These are phyloP conservation scores for Solioccasus polychromus DNA, from an alignment of 768 basidiomycete genomes.

Conservation along the genomic window DNA sequence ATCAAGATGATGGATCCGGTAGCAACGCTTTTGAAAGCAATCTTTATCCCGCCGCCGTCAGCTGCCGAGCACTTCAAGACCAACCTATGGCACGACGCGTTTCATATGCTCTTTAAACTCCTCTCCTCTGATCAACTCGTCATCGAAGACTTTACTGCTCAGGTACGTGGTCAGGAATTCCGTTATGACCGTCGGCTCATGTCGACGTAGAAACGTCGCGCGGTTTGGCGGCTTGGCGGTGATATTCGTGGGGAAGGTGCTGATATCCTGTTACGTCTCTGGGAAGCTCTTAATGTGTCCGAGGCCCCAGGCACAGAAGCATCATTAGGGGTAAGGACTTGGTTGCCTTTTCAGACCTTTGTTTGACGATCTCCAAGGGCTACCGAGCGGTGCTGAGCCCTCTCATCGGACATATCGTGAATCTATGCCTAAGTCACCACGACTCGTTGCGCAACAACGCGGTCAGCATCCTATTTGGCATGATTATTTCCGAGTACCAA, in stretches of 20 bases:
- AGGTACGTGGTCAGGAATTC: constrained; percentile 46
- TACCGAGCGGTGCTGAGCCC: constrained; percentile 82
- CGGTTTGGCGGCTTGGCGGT: constrained; percentile 94
- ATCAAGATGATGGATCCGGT: constrained; percentile 87
- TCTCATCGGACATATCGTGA: constrained; percentile 86
- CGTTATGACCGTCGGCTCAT: constrained; percentile 5
- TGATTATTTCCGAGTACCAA: constrained; percentile 92
- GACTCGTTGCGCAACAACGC: constrained; percentile 88
- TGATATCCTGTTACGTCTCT: constrained; percentile 69
- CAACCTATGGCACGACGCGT: constrained; percentile 75
- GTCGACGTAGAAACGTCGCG: constrained; percentile 74
- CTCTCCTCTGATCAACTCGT: constrained; percentile 88
- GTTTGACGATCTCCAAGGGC: constrained; percentile 44
- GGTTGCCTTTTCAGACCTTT: neutral
- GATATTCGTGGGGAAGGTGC: constrained; percentile 94
- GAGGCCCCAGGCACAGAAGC: constrained; percentile 49
- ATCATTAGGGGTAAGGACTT: constrained; percentile 62
- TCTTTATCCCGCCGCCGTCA: constrained; percentile 75
- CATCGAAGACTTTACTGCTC: constrained; percentile 93
- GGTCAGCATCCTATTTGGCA: constrained; percentile 89
- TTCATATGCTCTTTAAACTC: constrained; percentile 79
- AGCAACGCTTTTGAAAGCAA: constrained; percentile 68
- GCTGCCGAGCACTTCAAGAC: constrained; percentile 66
- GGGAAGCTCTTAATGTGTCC: constrained; percentile 83
- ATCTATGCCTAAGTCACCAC: constrained; percentile 92